Evolutionary conservation across 176 grass and related monocot genomes (phyloP).

Genomic region (Otatea glauca): DNA sequence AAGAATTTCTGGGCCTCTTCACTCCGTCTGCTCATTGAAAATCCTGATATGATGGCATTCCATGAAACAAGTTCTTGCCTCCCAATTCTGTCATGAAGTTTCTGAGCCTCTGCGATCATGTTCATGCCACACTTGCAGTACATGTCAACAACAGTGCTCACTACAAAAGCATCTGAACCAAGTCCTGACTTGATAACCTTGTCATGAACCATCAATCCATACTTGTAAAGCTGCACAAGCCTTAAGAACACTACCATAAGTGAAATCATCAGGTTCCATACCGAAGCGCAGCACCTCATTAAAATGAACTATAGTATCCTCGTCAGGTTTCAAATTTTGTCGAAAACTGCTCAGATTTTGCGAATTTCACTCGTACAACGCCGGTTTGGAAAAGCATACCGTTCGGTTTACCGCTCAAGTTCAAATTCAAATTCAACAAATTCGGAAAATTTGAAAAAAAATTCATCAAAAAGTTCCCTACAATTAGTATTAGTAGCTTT

Average conservation of each 20-base stretch:
- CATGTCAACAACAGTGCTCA: constrained; percentile 81
- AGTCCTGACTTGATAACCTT: constrained; percentile 86
- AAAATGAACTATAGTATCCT: constrained; percentile 35
- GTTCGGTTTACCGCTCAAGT: too few species aligned
- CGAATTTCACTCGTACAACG: too few species aligned
- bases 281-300: constrained; percentile 70
- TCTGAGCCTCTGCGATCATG: constrained; percentile 67
- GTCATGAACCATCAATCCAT: constrained; percentile 72
- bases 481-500: too few species aligned
- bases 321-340: too few species aligned
- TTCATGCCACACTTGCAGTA: constrained; percentile 73
- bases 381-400: too few species aligned
- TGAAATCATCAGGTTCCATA: constrained; percentile 85
- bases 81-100: constrained; percentile 79
- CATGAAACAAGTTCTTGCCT: constrained; percentile 62
- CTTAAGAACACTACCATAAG: constrained; percentile 87
- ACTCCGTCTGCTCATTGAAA: too few species aligned
- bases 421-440: too few species aligned
- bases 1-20: too few species aligned
- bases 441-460: too few species aligned
- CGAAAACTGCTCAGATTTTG: too few species aligned
- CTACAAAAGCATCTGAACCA: constrained; percentile 72
- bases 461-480: too few species aligned
- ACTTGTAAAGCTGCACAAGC: constrained; percentile 73
- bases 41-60: constrained; percentile 73